Evolutionary conservation across 495 filamentous ascomycete species (phyloP), one percentile per base, ranked within the genome.

Genomic region (Podospora sp.): DNA sequence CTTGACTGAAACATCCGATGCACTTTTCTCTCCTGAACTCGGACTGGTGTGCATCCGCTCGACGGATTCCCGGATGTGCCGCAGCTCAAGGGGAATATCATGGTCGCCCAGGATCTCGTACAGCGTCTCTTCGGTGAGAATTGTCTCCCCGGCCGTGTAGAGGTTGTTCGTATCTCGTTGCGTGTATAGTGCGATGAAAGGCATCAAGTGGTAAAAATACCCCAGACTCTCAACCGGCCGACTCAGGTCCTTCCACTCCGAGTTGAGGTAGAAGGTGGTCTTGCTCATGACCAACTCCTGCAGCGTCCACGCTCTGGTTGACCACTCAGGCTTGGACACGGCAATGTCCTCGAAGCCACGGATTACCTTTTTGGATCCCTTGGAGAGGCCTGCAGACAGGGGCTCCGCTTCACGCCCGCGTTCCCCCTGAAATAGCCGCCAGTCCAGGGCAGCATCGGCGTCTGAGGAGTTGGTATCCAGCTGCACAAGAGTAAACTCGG

Each of bases 201-300:
- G 77, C 46, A 71, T 71, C 26, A 82, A 70, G 68, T 78, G 71
- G 71, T 81, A 82, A 58, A 76, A 77, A 26, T 74, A 73, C 0
- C 81, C 80, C 2, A 83, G 58, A 27, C 64, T 73, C 52, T 83
- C 79, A 27, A 78, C 69, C 22, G 77, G 75, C 26, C 82, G 71
- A 20, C 64, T 68, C 50, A 82, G 65, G 22, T 69, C 67, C 51
- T 71, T 16, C 80, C 80, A 82, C 1, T 70, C 51, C 1, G 73
- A 75, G 57, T 84, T 84, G 33, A 78, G 76, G 67, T 79, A 82
- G 69, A 76, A 82, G 0, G 80, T 79, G 25, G 77, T 75, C 71
- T 79, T 81, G 69, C 81, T 84, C 74, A 82, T 73, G 26, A 82
- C 79, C 46, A 84, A 75, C 62, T 84, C 81, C 60, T 84, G 82